Conservation (phyloP, 495 filamentous ascomycete genomes). For the Penicillium paxilli region DNA sequence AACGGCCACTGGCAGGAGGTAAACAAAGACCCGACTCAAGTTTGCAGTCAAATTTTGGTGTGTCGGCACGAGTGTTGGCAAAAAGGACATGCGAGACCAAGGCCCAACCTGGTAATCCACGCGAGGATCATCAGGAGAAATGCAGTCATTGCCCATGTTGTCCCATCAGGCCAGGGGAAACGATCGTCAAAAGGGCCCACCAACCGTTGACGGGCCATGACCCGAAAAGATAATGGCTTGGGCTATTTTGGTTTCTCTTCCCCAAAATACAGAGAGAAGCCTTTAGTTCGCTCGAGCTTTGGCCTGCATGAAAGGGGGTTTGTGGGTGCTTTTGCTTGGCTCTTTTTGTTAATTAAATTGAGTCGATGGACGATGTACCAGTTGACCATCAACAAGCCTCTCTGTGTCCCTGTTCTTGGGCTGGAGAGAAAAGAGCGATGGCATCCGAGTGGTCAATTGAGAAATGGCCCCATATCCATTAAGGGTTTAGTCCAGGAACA, state of each 20-base stretch:
- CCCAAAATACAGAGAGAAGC: background rate
- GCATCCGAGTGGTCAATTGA: constrained; percentile 14
- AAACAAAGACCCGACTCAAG: background rate
- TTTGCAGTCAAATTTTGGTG: constrained; percentile 3
- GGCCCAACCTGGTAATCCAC: constrained; percentile 6
- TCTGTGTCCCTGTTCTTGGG: background rate
- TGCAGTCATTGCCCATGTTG: constrained; percentile 15
- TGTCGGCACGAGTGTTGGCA: background rate
- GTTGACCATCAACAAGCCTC: background rate
- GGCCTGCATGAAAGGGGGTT: background rate
- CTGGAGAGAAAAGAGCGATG: background rate
- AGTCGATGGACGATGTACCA: background rate
- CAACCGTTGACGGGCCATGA: constrained; percentile 15
- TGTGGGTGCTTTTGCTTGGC: background rate
- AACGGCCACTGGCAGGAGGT: background rate
- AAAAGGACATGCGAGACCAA: constrained; percentile 5
- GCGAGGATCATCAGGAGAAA: constrained; percentile 13
- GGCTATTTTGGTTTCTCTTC: background rate
- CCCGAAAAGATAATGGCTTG: background rate
- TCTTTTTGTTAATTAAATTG: background rate
- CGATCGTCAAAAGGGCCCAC: constrained; percentile 22
- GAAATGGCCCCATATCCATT: constrained; percentile 7
- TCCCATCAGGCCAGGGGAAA: constrained; percentile 7
- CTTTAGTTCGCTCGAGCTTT: background rate
- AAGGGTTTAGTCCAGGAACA: constrained; percentile 15